Conservation (phyloP, 345 rosid species). For the Melastoma malabathricum region DNA sequence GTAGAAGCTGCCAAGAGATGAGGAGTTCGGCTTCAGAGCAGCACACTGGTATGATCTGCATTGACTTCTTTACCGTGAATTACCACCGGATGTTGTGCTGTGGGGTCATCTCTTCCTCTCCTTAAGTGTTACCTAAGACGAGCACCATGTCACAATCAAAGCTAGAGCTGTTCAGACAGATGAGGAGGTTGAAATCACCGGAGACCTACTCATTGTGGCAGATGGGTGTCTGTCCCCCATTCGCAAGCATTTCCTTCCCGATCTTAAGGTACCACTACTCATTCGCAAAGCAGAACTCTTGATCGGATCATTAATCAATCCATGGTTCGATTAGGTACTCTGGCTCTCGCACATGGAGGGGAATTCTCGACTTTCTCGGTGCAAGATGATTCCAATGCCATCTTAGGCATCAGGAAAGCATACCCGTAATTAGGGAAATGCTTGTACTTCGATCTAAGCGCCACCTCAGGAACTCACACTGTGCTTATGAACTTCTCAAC, state of each 20-base stretch:
- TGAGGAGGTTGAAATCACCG: slow-evolving; percentile 33
- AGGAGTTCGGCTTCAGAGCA: slow-evolving; percentile 55
- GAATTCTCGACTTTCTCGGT: slow-evolving; percentile 55
- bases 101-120: slow-evolving; percentile 61
- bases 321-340: slow-evolving; percentile 36
- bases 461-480: slow-evolving; percentile 23
- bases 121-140: slow-evolving; percentile 31
- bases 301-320: neutral
- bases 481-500: slow-evolving; percentile 51
- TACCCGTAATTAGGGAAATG: slow-evolving; percentile 65
- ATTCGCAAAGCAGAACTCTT: neutral
- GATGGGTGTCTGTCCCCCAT: slow-evolving; percentile 68
- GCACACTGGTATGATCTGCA: slow-evolving; percentile 79
- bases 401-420: slow-evolving; percentile 24
- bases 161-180: slow-evolving; percentile 31
- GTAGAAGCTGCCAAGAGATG: slow-evolving; percentile 43
- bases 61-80: slow-evolving; percentile 27
- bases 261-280: slow-evolving; percentile 38
- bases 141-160: slow-evolving; percentile 29
- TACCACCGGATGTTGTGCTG: slow-evolving; percentile 34
- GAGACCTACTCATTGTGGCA: slow-evolving; percentile 65
- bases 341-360: slow-evolving; percentile 81
- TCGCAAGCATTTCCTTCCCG: slow-evolving; percentile 44
- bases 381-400: slow-evolving; percentile 33
- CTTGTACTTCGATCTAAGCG: slow-evolving; percentile 42